Evolutionary conservation across 2,329 filamentous ascomycete species (phyloP).

Genomic region (Amauroascus niger): DNA sequence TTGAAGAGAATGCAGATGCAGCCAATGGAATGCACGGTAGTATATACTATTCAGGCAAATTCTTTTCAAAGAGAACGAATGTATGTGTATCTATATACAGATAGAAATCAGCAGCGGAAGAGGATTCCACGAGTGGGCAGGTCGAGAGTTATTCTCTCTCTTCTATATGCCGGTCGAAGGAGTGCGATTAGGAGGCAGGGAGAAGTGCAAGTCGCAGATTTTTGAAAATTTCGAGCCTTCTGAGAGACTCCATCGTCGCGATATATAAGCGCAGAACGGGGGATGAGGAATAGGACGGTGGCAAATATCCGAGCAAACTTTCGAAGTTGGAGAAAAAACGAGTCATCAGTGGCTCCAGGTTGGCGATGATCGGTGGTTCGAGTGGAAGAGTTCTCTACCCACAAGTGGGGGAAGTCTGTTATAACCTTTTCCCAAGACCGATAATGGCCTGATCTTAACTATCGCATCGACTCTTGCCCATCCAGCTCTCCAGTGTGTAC

Average conservation of each 20-base stretch:
- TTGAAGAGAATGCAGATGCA: not conserved
- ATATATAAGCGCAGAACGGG: not conserved
- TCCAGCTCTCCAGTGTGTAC: no score
- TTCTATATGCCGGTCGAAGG: no score
- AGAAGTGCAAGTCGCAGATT: not conserved
- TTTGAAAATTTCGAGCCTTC: not conserved
- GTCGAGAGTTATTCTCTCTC: no score
- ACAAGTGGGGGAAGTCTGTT: not conserved
- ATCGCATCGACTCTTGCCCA: no score
- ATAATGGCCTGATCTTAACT: no score
- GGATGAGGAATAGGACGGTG: not conserved
- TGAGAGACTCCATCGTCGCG: not conserved
- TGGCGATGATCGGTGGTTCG: not conserved
- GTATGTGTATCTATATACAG: constrained; percentile 2
- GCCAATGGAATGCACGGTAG: not conserved
- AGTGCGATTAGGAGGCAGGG: no score
- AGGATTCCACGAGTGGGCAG: no score
- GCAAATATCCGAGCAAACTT: not conserved
- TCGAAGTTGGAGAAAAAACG: not conserved
- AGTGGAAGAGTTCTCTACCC: not conserved
- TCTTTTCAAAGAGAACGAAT: not conserved
- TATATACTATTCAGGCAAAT: not conserved
- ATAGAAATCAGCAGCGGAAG: no score
- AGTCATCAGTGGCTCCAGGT: not conserved
- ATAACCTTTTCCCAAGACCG: no score